Percentiles rank a stretch among this genome's conserved stretches.
Conservation (phyloP, 805 yeast species). For the Zygosaccharomyces bailii region DNA sequence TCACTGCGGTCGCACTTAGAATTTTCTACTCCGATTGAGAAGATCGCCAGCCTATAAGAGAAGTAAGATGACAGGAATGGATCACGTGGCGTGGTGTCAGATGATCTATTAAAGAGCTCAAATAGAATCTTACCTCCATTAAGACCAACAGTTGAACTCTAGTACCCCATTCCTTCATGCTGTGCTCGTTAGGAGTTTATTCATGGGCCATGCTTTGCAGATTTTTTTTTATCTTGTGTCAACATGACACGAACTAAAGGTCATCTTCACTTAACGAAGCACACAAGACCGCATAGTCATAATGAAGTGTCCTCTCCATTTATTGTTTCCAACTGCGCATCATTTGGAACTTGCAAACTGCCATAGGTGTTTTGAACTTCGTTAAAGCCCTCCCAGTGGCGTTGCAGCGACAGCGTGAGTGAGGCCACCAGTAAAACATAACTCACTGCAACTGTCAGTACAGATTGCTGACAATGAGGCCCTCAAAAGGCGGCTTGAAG, state of each 20-base stretch:
- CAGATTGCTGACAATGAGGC: background rate
- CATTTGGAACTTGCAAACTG: background rate
- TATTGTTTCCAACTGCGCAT: background rate
- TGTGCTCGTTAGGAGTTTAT: background rate
- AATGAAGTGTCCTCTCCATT: background rate
- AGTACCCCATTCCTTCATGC: background rate
- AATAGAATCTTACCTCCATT: background rate
- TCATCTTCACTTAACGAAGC: background rate
- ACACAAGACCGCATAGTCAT: background rate
- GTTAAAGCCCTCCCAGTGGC: background rate
- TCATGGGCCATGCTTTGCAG: background rate
- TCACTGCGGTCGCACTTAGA: background rate
- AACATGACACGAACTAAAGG: background rate
- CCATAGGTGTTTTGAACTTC: background rate
- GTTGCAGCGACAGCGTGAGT: background rate
- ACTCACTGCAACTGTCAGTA: background rate
- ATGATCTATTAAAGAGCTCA: background rate
- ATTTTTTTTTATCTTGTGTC: background rate
- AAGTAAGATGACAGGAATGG: background rate
- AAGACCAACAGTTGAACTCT: background rate
- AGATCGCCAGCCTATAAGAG: background rate
- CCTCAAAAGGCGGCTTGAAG: background rate
- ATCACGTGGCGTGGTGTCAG: background rate
- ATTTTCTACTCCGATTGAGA: slow-evolving; percentile 6
- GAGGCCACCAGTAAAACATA: background rate